Base-by-base conservation (phyloP, 176 grass and related monocot genomes). In the Lolium rigidum region DNA sequence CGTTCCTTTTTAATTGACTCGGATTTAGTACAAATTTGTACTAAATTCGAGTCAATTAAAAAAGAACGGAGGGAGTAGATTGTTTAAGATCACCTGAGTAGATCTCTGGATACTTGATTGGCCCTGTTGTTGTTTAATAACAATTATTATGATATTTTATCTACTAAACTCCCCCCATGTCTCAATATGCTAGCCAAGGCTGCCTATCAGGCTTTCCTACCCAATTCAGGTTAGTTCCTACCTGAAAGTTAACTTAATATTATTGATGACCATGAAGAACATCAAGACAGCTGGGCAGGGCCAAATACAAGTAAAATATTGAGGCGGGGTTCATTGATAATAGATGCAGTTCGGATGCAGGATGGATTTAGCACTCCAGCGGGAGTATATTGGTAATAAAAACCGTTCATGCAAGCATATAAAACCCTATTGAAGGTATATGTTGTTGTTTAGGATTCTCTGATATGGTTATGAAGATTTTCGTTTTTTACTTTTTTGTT, bases 401-500 rank as follows among this genome's bases (percentile, higher is more conserved):
- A 13, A 7, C 17, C 0, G 41, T 61, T 38, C 35, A 49, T 70
- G 26, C 66, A 70, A 38, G 65, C 2, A 70, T 26, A 39, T 9
- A 50, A 1, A 26, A 2, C 9, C 43, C 9, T 70, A 51, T 31
- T 9, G 1, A 28, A 75, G 14, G 47, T 52, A 75, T 75, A 4
- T 74, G 26, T 51, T 4, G 72, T 51, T 74, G 5, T 38, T 79
- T 59, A 21, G 1, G 22, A 58, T 48, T 70, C 24, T 79, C 22
- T 59, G 16, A 56, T 17, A 79, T 69, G 83, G n/a, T 70, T 58
- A 65, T 47, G 51, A 55, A 47, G 38, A 70, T 79, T 79, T 47
- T 79, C 1, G 70, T 70, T 70, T 70, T 82, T 85, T 17, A 15
- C 25, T 7, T 35, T 55, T 16, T 57, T 55, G 14, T 9, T 9